Evolutionary conservation across 257 asterid genomes (phyloP).

Genomic region (Nicotiana sylvestris): DNA sequence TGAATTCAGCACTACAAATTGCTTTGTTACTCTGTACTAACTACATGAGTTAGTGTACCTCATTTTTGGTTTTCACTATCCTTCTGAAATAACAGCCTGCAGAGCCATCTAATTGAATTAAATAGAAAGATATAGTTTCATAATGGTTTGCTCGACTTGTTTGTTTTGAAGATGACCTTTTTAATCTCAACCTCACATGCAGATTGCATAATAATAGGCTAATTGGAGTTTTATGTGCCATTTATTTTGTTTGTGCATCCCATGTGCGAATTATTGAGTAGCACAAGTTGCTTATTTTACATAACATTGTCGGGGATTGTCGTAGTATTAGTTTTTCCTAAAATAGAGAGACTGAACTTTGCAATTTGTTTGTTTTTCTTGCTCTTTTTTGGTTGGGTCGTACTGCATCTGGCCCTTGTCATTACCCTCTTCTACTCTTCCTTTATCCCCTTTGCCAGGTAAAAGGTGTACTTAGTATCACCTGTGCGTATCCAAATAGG

Average conservation of each 20-base stretch:
- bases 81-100: neutral
- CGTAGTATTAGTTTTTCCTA: neutral
- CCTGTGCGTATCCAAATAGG: neutral
- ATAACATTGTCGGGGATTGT: neutral
- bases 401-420: neutral
- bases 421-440: neutral
- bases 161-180: neutral
- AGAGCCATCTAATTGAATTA: neutral
- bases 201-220: neutral
- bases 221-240: neutral
- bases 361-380: neutral
- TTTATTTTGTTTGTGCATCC: neutral
- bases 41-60: neutral
- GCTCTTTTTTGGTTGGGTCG: neutral
- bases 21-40: neutral
- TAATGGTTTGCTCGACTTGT: neutral
- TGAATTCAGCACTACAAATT: conserved; percentile 15
- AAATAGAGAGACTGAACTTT: neutral
- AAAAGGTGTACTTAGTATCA: neutral
- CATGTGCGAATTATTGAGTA: neutral
- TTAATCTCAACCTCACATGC: neutral
- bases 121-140: neutral
- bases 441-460: neutral
- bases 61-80: neutral
- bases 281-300: neutral